Percentiles rank a stretch among this genome's conserved stretches.
phyloP scores from a whole-genome alignment of 2,329 filamentous ascomycete genomes.

The Pestalotiopsis fici region DNA sequence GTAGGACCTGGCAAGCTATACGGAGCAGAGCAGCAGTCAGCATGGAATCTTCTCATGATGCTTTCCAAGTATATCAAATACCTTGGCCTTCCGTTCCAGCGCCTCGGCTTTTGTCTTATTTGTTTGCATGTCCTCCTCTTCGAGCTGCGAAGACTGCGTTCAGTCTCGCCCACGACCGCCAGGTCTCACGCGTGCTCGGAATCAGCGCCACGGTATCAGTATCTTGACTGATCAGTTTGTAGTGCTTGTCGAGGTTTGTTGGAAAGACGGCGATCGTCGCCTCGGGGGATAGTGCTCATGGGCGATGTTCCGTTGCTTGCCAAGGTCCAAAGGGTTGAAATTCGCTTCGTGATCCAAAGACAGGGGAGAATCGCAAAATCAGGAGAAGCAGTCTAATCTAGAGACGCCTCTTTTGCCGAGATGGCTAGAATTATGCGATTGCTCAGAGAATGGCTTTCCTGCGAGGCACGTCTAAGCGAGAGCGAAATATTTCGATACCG shows the following conservation, averaged over 20 bases:
- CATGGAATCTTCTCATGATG: too few relatives aligned
- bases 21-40: constrained; percentile 19
- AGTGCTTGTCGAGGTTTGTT: neutral
- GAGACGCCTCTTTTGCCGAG: neutral
- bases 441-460: neutral
- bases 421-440: neutral
- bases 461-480: neutral
- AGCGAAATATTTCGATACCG: neutral
- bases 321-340: neutral
- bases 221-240: neutral
- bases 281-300: neutral
- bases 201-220: neutral
- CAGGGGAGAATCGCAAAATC: neutral
- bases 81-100: constrained; percentile 38
- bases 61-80: constrained; percentile 12
- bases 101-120: constrained; percentile 48
- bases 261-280: neutral
- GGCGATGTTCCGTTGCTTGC: neutral
- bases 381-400: neutral
- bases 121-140: constrained; percentile 33
- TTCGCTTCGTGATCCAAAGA: neutral
- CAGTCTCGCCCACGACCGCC: constrained; percentile 9
- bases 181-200: neutral
- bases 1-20: constrained; percentile 92
- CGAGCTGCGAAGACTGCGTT: constrained; percentile 10